Evolutionary conservation across 257 asterid genomes (phyloP), one percentile per base, ranked within the genome.

Genomic region (Jacaranda mimosifolia): DNA sequence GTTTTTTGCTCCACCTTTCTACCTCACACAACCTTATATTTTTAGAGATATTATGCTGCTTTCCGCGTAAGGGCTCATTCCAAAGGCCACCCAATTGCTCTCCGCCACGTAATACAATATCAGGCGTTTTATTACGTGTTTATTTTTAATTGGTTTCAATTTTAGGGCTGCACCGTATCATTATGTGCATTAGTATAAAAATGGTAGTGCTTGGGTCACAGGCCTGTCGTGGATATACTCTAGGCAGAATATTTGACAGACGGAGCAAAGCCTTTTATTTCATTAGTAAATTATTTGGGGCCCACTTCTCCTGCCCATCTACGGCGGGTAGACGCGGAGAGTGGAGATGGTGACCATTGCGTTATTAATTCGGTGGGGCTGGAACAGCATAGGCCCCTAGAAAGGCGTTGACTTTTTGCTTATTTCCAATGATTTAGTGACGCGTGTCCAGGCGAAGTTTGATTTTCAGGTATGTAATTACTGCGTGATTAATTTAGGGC

Each of bases 1-100:
- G 59, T 68, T 74, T 60, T 26, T 32, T 74, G 19, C 63, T 52
- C 51, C 14, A 18, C 76, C 43, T 39, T 62, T 72, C 78, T 38
- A 63, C 65, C 18, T 63, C 78, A 71, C 43, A 40, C 26, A 3
- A 7, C 42, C 18, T 26, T 62, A 56, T 48, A 40, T 45, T 58
- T 57, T 77, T 4, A 3, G 62, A 3, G 9, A 56, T 4, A 6
- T 17, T 8, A 4, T 9, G 21, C 4, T 63, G 52, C 39, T 21
- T 53, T 72, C 52, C 59, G 6, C 65, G 13, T 10, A 26, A 26
- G 4, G 11, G 32, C 11, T 43, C 40, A 1, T 17, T 4, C 35
- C 1, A 1, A 19, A 39, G 3, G 1, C 35, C 42, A 3, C 39
- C 57, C 58, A 65, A 18, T 57, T 11, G 0, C 0, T 0, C 3